Base-by-base conservation (phyloP, 805 yeast species). In the Saccharomycopsis oosterbeekiorum region DNA sequence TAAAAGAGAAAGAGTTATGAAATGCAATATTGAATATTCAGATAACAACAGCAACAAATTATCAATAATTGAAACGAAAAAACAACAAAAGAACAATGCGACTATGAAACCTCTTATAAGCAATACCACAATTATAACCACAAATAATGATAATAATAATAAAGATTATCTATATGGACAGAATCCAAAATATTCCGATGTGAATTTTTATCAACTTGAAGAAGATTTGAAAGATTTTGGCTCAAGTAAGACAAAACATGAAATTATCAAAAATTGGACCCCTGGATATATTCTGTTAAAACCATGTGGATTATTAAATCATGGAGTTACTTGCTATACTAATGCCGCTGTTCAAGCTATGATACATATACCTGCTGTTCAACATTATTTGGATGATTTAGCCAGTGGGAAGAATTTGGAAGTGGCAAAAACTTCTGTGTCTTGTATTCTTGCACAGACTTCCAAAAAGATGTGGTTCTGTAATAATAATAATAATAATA, bases 241-340 rank as follows among this genome's bases (percentile, higher is more conserved):
- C 1, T 78, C 89, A 1, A 81, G 84, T 65, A 73, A 74, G 1
- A 80, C 86, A 9, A 37, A 34, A 9, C 73, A 70, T 0, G 77
- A 89, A 60, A 85, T 90, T 37, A 69, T 75, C 61, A 91, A 90
- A 71, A 84, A 84, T 62, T 91, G 97, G 92, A 75, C 74, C 0
- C 71, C 81, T n/a, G 80, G 78, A 59, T 74, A 80, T 59, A 70
- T 75, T 14, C 71, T 72, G 2, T 69, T 74, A 47, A 78, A 79
- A 41, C 86, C 86, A n/a, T 67, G 74, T 34, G 99, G 99, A 0
- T 76, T 93, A 57, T 73, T 88, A 57, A 93, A 93, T 72, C 92
- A 87, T 67, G 97, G 97, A 50, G 98, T 94, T 55, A 93, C 98
- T 2, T 93, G 99, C 72, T 93, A 93, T 74, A 92, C 93, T 82